A percentile compares a stretch with the other conserved stretches of the same genome.
phyloP scores from a whole-genome alignment of 2,329 filamentous ascomycete genomes.

The Fusarium sp. region DNA sequence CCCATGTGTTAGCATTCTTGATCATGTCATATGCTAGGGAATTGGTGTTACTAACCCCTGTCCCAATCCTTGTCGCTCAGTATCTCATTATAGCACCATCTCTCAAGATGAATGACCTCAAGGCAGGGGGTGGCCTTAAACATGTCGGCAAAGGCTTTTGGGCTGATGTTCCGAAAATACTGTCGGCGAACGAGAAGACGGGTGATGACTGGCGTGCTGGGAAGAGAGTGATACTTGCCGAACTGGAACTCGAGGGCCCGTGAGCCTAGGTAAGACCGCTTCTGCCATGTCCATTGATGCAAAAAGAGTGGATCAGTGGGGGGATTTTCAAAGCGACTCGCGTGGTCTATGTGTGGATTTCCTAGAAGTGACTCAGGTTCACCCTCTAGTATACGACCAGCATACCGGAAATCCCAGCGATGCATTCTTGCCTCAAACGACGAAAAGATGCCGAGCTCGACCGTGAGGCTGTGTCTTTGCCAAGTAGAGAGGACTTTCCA shows the following conservation, averaged over 20 bases:
- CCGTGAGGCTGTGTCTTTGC: constrained; percentile 10
- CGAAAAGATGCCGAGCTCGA: constrained; percentile 25
- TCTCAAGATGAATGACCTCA: constrained; percentile 23
- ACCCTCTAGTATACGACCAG: neutral
- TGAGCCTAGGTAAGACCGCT: neutral
- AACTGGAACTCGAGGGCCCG: constrained; percentile 1
- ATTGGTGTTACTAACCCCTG: neutral
- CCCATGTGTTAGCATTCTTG: neutral
- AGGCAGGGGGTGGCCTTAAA: constrained; percentile 4
- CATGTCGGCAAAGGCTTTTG: neutral
- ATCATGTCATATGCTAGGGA: neutral
- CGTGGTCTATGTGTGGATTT: neutral
- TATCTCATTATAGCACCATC: constrained; percentile 10
- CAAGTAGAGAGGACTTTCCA: constrained; percentile 23
- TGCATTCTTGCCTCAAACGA: neutral
- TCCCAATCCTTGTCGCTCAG: neutral
- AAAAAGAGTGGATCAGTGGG: neutral
- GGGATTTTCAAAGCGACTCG: constrained; percentile 1
- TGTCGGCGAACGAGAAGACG: constrained; percentile 20
- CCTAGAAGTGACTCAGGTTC: neutral
- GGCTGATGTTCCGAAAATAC: constrained; percentile 10
- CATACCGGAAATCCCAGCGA: neutral
- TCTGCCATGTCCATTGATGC: neutral
- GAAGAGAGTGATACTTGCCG: neutral
- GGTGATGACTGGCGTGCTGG: constrained; percentile 4